Evolutionary conservation across 2,329 filamentous ascomycete species (phyloP), one percentile per base, ranked within the genome.

Genomic region (Aspergillus sp.): DNA sequence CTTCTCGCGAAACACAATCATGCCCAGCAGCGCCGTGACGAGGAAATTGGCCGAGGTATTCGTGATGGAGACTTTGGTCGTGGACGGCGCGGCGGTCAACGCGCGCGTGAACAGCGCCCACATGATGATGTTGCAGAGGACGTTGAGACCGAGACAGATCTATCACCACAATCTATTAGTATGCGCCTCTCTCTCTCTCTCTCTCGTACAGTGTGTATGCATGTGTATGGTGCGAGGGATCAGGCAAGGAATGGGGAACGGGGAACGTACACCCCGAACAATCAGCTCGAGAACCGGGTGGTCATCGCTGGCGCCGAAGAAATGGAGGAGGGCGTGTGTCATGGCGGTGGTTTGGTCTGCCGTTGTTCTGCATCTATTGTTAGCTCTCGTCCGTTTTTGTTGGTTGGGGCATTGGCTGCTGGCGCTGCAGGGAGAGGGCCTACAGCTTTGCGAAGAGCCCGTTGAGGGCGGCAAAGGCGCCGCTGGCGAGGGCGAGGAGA

Each of bases 391-490:
- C n/a, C n/a, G n/a, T n/a, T n/a, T n/a, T n/a, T n/a, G n/a, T n/a
- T n/a, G n/a, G n/a, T n/a, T n/a, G n/a, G n/a, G n/a, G n/a, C n/a
- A n/a, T 16, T 3, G 25, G 20, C 3, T 14, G 19, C 1, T n/a
- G 21, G 36, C 6, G 13, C 9, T 17, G 25, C 17, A 29, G 42
- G 3, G 32, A 21, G 20, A 21, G 6, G 6, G 64, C 70, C 38
- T 73, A 84, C 81, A 87, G 74, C 69, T 87, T 87, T 10, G 84
- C 84, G 66, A 87, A 87, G n/a, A 86, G 78, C 47, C 84, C 84
- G 59, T 87, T 87, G 61, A 84, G 74, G 10, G 84, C 83, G 16
- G 84, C 84, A 65, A 83, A 87, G 38, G 78, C 76, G 51, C 84
- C 84, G 59, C 80, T 83, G n/a, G 81, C 76, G 32, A 86, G 70